phyloP scores from a whole-genome alignment of 108 stramenopile genomes.

The Conticribra weissflogii region DNA sequence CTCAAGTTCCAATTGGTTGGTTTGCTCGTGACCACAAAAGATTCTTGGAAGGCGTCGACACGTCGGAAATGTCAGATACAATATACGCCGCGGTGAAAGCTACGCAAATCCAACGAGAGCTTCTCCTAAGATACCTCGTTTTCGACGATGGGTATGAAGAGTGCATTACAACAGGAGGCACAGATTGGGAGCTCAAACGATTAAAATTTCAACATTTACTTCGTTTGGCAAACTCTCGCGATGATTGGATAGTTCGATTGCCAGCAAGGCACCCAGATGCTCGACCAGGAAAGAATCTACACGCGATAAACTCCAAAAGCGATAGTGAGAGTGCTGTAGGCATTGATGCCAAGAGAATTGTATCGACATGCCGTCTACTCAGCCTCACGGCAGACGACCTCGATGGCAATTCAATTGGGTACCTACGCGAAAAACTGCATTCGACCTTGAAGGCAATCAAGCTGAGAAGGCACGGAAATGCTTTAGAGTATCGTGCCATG shows the following conservation, averaged over 20 bases:
- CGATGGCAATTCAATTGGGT: conserved; percentile 57
- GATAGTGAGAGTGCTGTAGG: conserved; percentile 44
- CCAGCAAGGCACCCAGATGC: conserved; percentile 49
- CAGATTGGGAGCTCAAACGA: conserved; percentile 54
- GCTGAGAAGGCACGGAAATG: conserved; percentile 45
- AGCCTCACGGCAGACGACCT: conserved; percentile 65
- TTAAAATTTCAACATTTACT: conserved; percentile 68
- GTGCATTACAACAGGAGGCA: conserved; percentile 45
- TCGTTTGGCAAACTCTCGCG: conserved; percentile 58
- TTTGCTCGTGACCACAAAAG: conserved; percentile 2
- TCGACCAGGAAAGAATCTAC: conserved; percentile 30
- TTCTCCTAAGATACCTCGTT: conserved; percentile 62
- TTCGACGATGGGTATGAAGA: conserved; percentile 83
- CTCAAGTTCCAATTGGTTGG: conserved; percentile 51
- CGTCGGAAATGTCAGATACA: background rate
- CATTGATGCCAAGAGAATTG: conserved; percentile 49
- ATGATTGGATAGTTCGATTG: conserved; percentile 63
- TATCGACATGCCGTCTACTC: conserved; percentile 78
- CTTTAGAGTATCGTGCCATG: conserved; percentile 70
- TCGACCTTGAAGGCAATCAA: conserved; percentile 27
- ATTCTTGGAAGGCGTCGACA: background rate
- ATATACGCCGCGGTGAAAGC: conserved; percentile 16
- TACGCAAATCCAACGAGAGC: conserved; percentile 43
- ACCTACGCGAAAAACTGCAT: conserved; percentile 50
- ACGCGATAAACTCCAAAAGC: conserved; percentile 7